Conservation (phyloP, 495 filamentous ascomycete species). For the Pyrenopolyporus hunteri region DNA sequence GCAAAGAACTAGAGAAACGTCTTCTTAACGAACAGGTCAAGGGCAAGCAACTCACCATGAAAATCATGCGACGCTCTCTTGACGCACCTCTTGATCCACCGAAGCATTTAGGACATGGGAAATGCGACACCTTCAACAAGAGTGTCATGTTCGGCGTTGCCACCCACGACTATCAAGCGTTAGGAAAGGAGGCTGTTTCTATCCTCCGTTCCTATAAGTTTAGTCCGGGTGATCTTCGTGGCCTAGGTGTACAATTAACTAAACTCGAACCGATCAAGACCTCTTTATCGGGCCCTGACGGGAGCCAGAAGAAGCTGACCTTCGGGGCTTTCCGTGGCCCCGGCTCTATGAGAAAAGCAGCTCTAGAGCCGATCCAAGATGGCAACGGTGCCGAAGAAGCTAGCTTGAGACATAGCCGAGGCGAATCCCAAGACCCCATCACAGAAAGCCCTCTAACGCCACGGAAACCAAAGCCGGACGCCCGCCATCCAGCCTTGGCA, state of each 20-base stretch:
- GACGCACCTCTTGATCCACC: slow-evolving; percentile 91
- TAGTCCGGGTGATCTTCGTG: slow-evolving; percentile 86
- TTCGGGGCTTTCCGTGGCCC: slow-evolving; percentile 36
- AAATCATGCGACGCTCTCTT: slow-evolving; percentile 83
- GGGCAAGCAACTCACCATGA: slow-evolving; percentile 86
- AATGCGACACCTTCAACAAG: slow-evolving; percentile 92
- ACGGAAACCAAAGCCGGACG: slow-evolving; percentile 58
- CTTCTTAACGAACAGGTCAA: slow-evolving; percentile 83
- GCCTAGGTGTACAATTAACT: slow-evolving; percentile 88
- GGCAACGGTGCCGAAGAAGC: slow-evolving; percentile 27
- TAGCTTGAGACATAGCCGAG: slow-evolving; percentile 56
- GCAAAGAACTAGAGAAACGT: slow-evolving; percentile 79
- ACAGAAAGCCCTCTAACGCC: slow-evolving; percentile 64
- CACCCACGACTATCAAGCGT: slow-evolving; percentile 70
- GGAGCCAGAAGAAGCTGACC: slow-evolving; percentile 67
- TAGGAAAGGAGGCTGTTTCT: slow-evolving; percentile 80
- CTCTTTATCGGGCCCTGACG: slow-evolving; percentile 49
- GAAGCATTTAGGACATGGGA: slow-evolving; percentile 94
- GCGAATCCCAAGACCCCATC: slow-evolving; percentile 45
- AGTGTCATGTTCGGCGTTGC: slow-evolving; percentile 80
- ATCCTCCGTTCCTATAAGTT: slow-evolving; percentile 84
- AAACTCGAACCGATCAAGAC: slow-evolving; percentile 81
- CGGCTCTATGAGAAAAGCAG: slow-evolving; percentile 41
- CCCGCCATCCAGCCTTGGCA: slow-evolving; percentile 59
- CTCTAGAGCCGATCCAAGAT: slow-evolving; percentile 36